Base-by-base conservation (phyloP, 2,329 filamentous ascomycete genomes). In the Dactylella cylindrospora region DNA sequence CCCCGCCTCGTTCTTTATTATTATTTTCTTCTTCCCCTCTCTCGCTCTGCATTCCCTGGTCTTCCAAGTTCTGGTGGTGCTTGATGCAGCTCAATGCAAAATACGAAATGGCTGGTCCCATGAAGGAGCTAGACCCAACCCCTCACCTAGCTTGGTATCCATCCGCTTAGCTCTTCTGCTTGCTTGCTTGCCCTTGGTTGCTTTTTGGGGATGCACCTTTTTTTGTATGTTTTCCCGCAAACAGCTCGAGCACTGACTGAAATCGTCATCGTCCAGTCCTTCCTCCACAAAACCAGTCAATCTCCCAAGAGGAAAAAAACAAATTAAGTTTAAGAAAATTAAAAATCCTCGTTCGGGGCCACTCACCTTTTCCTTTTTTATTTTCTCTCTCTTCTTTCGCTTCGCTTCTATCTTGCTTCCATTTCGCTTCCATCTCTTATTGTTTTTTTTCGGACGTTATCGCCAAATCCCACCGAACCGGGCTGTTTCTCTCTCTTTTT, bases 221-320 rank as follows among this genome's bases (percentile, higher is more conserved):
- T n/a, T n/a, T n/a, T n/a, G n/a, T n/a, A n/a, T n/a, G n/a, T n/a
- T 53, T 36, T 43, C 55, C 55, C 55, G 55, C 55, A 62, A 62
- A 62, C 55, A 62, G 55, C 47, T 46, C 31, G 22, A 41, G 20
- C 29, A 26, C 41, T 39, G 55, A n/a, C 55, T 62, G 47, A 62
- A 62, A 62, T 62, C 55, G 55, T 62, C 55, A 62, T 62, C 43
- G 54, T 61, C 32, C 55, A 19, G 40, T 52, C 23, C 20, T 26
- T n/a, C n/a, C n/a, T n/a, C n/a, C n/a, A n/a, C n/a, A n/a, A n/a
- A n/a, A n/a, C n/a, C n/a, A n/a, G 13, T 29, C 33, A 23, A 40
- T 28, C 38, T 25, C 25, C 25, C 17, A 5, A 6, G 31, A 45
- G 8, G 15, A 35, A 22, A 29, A 26, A 8, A 26, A 44, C 4